Evolutionary conservation across 257 asterid species (phyloP), one percentile per base, ranked within the genome.

Genomic region (Jacaranda mimosifolia): DNA sequence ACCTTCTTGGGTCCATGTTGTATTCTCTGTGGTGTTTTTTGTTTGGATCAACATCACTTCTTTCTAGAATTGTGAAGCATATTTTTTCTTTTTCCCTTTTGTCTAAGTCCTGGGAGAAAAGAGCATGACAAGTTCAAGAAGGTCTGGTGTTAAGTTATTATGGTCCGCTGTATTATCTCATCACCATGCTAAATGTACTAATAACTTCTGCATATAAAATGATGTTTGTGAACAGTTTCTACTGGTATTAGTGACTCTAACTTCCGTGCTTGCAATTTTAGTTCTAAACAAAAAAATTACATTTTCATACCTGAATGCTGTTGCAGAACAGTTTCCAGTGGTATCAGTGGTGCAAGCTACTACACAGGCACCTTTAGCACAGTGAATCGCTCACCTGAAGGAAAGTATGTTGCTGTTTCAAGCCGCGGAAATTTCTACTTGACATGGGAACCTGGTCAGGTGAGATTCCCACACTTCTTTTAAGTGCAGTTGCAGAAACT

Each of bases 361-460:
- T 95, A 95, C 66, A 95, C 99, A 9, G 99, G 99, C 58, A 93
- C 99, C 57, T 95, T 95, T 78, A 93, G 89, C 81, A 81, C 93
- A 15, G 97, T 95, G 58, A 93, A 90, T 79, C 97, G 99, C 80
- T 95, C 99, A 63, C 98, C 97, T 43, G 97, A 95, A 15, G 98
- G 99, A 74, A 90, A 89, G 72, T 95, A 95, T 85, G 97, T 95
- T 70, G 99, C 99, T 73, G 99, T 93, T 75, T 95, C 98, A 81
- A 95, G 98, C 86, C 99, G 99, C 53, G 99, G 99, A 62, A 95
- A 95, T 91, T 96, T 96, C 89, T 96, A 85, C 75, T 81, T 96
- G 91, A 96, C 99, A 68, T 96, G 99, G 99, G 94, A 96, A 80
- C 99, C 98, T 40, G 98, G 99, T 77, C 99, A 96, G 99, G 98